Evolutionary conservation across 441 rosid species (phyloP).

Genomic region (Rhodomyrtus psidioides): DNA sequence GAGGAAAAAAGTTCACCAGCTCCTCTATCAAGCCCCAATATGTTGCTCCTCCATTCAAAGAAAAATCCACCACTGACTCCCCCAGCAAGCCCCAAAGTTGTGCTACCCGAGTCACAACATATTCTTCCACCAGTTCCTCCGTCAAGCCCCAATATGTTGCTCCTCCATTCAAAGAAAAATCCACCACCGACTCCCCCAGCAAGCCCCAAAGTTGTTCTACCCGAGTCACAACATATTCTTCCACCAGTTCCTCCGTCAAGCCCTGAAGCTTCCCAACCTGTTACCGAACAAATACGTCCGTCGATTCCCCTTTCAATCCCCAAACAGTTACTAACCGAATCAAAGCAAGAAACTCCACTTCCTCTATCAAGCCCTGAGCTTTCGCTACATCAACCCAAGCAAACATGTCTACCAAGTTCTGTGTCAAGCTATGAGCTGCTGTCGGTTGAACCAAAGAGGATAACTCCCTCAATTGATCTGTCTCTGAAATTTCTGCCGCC

Average conservation of each 20-base stretch:
- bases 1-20: not conserved
- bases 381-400: not conserved
- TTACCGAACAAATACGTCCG: not conserved
- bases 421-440: not conserved
- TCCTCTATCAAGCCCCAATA: not conserved
- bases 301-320: not conserved
- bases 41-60: not conserved
- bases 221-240: not conserved
- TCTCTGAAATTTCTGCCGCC: not conserved
- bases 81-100: not conserved
- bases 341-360: not conserved
- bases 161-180: not conserved
- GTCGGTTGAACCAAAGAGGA: not conserved
- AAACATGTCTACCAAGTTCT: not conserved
- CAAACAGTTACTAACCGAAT: not conserved
- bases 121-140: constrained; percentile 13
- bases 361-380: not conserved
- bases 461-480: not conserved
- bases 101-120: not conserved
- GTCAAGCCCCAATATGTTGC: not conserved
- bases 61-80: not conserved
- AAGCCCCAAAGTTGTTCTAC: not conserved
- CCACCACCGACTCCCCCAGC: not conserved
- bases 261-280: not conserved
- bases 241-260: constrained; percentile 14